These are phyloP conservation scores for Casuarina cunninghamiana DNA, from an alignment of 306 rosid species.

Conservation along the genomic window DNA sequence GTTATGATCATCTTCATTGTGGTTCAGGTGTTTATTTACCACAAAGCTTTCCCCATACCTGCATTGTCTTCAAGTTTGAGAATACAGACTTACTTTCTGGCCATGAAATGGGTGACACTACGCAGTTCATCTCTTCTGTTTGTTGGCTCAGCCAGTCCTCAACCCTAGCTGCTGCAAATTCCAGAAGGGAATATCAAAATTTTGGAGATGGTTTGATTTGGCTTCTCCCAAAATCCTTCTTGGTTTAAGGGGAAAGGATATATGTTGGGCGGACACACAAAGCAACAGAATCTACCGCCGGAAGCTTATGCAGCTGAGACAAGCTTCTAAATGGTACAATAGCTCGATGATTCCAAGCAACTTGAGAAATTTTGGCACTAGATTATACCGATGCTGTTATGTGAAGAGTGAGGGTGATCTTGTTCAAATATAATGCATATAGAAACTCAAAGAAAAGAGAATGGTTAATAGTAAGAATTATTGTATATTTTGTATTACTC, in stretches of 20 bases:
- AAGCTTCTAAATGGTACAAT: conserved; percentile 31
- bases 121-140: conserved; percentile 85
- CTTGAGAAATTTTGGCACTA: conserved; percentile 61
- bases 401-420: conserved; percentile 51
- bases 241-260: conserved; percentile 21
- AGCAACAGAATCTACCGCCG: conserved; percentile 32
- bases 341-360: conserved; percentile 45
- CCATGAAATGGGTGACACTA: conserved; percentile 62
- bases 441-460: conserved; percentile 30
- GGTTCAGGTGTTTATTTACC: conserved; percentile 87
- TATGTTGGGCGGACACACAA: conserved; percentile 20
- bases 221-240: conserved; percentile 15
- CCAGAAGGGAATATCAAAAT: conserved; percentile 87
- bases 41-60: conserved; percentile 97
- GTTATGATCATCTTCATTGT: conserved; percentile 18
- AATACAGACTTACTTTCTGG: conserved; percentile 72
- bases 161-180: conserved; percentile 85
- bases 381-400: conserved; percentile 52
- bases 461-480: conserved; percentile 35
- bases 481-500: conserved; percentile 39
- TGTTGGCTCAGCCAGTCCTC: conserved; percentile 94
- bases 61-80: conserved; percentile 86
- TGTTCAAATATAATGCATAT: conserved; percentile 38
- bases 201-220: conserved; percentile 81
- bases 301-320: conserved; percentile 33